These are phyloP conservation scores for Chaetomium tenue DNA, from an alignment of 495 filamentous ascomycete genomes.

Conservation along the genomic window DNA sequence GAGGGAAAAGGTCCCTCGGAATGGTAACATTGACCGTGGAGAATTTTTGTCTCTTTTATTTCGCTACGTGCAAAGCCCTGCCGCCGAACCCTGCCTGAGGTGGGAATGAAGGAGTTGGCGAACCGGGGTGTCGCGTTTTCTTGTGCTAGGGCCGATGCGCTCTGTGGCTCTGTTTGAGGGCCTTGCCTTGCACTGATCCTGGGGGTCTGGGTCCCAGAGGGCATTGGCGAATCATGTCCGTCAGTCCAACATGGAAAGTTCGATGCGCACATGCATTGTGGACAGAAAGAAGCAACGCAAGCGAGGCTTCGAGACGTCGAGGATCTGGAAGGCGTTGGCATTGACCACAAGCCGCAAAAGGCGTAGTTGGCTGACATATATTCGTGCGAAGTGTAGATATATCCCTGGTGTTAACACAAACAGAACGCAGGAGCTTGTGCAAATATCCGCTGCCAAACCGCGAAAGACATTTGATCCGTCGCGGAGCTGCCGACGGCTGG, in stretches of 20 bases:
- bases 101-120: conserved; percentile 1
- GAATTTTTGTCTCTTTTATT: background rate
- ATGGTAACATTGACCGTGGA: background rate
- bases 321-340: background rate
- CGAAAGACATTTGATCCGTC: background rate
- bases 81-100: background rate
- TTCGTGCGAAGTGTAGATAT: too few relatives aligned
- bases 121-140: background rate
- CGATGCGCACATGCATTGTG: conserved; percentile 5
- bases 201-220: background rate
- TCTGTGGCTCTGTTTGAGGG: background rate
- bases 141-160: background rate
- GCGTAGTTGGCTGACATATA: background rate
- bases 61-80: conserved; percentile 5
- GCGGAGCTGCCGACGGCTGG: background rate
- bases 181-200: background rate
- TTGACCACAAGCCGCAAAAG: background rate
- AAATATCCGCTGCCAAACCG: background rate
- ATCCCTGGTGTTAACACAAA: background rate
- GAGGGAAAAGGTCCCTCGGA: too few relatives aligned
- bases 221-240: conserved; percentile 1
- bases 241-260: background rate
- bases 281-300: background rate
- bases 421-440: background rate
- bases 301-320: background rate